These are phyloP conservation scores for Metschnikowia similis DNA, from an alignment of 805 yeast species.

Conservation along the genomic window DNA sequence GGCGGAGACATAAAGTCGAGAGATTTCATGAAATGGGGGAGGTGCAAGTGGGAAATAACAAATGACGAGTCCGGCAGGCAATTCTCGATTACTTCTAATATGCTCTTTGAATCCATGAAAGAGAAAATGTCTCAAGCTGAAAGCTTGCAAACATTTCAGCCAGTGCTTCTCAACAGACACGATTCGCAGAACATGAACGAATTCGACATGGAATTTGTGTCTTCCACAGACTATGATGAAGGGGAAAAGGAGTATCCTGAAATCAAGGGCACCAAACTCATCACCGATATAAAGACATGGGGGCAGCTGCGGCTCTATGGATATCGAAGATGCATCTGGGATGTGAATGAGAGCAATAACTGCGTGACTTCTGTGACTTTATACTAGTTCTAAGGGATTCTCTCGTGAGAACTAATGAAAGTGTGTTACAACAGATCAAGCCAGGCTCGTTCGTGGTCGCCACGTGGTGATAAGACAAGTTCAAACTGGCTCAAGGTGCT, in stretches of 20 bases:
- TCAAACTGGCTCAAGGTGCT: too few species aligned
- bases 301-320: constrained; percentile 42
- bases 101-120: constrained; percentile 22
- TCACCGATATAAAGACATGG: constrained; percentile 31
- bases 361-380: constrained; percentile 36
- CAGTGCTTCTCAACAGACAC: constrained; percentile 35
- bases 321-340: constrained; percentile 38
- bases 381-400: constrained; percentile 17
- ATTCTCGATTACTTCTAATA: constrained; percentile 20
- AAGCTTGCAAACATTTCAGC: constrained; percentile 20
- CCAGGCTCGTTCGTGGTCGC: too few species aligned
- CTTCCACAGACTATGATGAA: constrained; percentile 17
- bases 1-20: constrained; percentile 48
- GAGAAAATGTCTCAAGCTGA: constrained; percentile 9
- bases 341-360: constrained; percentile 36
- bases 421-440: too few species aligned
- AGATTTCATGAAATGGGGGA: constrained; percentile 52
- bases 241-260: constrained; percentile 1
- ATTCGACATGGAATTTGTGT: constrained; percentile 32
- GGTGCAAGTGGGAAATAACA: constrained; percentile 41
- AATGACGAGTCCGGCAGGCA: constrained; percentile 8
- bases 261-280: constrained; percentile 9
- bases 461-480: too few species aligned
- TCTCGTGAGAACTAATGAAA: too few species aligned
- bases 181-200: constrained; percentile 36